Conservation (phyloP, 305 asterid genomes). For the Fraxinus sp. region DNA sequence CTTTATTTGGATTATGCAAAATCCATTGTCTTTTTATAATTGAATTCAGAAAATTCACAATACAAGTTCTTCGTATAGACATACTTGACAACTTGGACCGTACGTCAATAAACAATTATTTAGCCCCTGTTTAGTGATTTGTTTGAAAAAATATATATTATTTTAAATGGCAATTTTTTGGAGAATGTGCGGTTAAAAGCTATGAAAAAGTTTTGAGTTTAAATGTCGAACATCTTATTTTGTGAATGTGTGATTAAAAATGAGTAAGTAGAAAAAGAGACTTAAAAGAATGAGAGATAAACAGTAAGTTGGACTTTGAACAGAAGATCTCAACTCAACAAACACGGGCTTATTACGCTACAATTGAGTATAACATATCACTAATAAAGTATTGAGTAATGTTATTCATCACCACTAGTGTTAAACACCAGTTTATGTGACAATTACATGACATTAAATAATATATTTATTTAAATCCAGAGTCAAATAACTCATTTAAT, state of each 20-base stretch:
- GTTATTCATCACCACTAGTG: background rate
- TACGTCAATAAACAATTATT: background rate
- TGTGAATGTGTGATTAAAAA: too few relatives aligned
- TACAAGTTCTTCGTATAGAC: background rate
- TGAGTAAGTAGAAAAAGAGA: too few relatives aligned
- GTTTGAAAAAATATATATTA: background rate
- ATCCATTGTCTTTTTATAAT: background rate
- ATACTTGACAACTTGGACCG: background rate
- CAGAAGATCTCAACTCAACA: background rate
- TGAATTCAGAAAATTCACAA: background rate
- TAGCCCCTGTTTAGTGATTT: background rate
- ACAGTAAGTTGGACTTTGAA: background rate
- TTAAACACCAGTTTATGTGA: background rate
- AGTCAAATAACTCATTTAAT: background rate
- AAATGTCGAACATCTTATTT: too few relatives aligned
- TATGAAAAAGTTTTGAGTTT: background rate
- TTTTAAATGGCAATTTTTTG: too few relatives aligned
- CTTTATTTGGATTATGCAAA: background rate
- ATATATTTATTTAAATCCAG: background rate
- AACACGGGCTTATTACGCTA: background rate
- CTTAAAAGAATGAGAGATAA: background rate
- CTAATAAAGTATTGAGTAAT: background rate
- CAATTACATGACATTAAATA: background rate
- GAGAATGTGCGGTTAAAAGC: background rate
- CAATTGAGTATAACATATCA: background rate